Evolutionary conservation across 129 eudicot genomes (phyloP).

Genomic region (Flaveria bidentis): DNA sequence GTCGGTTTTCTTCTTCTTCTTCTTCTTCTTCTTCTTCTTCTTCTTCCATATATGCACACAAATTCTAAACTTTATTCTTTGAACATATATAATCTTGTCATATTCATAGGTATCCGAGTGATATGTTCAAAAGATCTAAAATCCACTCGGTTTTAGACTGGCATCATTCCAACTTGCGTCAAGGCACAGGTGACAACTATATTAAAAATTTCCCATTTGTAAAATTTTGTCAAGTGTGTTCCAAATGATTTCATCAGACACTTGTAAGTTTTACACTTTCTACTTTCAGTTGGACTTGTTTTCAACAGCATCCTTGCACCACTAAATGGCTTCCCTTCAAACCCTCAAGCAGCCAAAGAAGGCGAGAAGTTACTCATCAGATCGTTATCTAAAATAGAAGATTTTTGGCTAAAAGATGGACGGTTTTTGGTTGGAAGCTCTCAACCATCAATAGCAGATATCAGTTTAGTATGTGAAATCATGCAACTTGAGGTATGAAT

Average conservation of each 20-base stretch:
- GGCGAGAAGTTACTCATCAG: conserved; percentile 47
- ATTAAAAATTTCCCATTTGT: not conserved
- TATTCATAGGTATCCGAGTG: conserved; percentile 78
- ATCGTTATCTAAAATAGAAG: conserved; percentile 62
- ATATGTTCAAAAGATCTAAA: conserved; percentile 60
- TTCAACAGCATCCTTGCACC: conserved; percentile 48
- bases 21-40: not conserved
- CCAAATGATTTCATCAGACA: not conserved
- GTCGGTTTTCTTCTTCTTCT: conserved; percentile 19
- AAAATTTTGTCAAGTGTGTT: not conserved
- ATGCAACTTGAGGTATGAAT: conserved; percentile 76
- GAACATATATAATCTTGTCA: not conserved
- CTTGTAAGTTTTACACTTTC: not conserved
- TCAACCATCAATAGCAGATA: conserved; percentile 88
- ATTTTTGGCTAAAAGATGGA: conserved; percentile 71
- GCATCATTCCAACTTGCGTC: conserved; percentile 81
- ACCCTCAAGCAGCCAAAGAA: conserved; percentile 61
- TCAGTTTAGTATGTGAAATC: conserved; percentile 80
- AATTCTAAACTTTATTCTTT: not conserved
- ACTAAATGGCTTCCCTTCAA: conserved; percentile 41
- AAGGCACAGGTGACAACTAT: conserved; percentile 59
- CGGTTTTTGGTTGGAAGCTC: conserved; percentile 67
- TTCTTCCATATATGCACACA: not conserved
- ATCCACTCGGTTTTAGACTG: conserved; percentile 85
- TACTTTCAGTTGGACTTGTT: conserved; percentile 47